These are phyloP conservation scores for Zychaea mexicana DNA, from an alignment of 371 early-diverging fungal genomes.

Conservation along the genomic window DNA sequence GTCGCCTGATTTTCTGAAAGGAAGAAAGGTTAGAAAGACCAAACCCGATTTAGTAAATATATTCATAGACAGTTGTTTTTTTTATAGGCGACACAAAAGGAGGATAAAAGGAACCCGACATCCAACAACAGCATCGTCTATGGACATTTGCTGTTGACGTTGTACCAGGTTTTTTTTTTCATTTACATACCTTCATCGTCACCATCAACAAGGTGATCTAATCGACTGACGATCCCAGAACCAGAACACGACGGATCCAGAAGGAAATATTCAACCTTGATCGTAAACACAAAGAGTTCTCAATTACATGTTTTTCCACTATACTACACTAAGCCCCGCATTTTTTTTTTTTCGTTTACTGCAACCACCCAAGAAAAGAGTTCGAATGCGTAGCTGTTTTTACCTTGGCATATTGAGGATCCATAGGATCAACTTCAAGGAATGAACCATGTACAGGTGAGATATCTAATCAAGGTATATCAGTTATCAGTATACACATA, in stretches of 20 bases:
- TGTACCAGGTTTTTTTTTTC: not conserved
- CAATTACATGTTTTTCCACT: not conserved
- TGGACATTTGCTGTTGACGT: no score
- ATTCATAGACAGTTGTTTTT: no score
- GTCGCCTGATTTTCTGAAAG: not conserved
- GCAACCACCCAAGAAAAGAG: no score
- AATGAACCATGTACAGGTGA: slow-evolving; percentile 67
- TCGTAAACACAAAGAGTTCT: no score
- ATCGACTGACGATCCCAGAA: slow-evolving; percentile 90
- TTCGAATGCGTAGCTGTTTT: no score
- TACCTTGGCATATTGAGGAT: slow-evolving; percentile 61
- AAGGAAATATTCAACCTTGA: slow-evolving; percentile 91
- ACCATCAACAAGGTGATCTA: slow-evolving; percentile 82
- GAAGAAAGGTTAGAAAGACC: not conserved
- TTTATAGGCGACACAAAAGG: no score
- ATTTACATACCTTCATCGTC: slow-evolving; percentile 25
- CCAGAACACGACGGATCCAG: slow-evolving; percentile 99
- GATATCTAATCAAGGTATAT: slow-evolving; percentile 45
- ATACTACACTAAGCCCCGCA: no score
- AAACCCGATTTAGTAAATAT: not conserved
- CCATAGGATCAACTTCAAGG: slow-evolving; percentile 64
- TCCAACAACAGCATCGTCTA: no score
- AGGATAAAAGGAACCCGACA: no score
- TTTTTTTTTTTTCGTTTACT: no score
- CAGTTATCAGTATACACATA: not conserved